Percentiles rank a stretch among this genome's conserved stretches.
Conservation (phyloP, 225 moss, liverwort and hornwort genomes). For the Physcomitrellopsis africana region DNA sequence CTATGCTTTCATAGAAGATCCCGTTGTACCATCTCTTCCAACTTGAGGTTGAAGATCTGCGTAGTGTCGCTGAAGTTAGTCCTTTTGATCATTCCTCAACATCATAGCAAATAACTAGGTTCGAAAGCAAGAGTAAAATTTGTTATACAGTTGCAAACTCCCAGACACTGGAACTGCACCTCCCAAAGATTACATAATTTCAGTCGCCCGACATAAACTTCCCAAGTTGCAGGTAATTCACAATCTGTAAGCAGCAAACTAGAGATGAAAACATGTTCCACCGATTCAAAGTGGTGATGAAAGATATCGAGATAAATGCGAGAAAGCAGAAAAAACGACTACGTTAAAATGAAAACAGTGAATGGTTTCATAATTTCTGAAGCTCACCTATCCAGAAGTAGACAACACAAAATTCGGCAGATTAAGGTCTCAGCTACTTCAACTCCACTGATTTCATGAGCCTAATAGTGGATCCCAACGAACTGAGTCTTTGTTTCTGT, state of each 20-base stretch:
- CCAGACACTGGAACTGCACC: too few species aligned
- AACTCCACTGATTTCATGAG: conserved; percentile 35
- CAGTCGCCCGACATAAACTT: neutral
- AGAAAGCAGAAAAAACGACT: neutral
- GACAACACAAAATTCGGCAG: conserved; percentile 26
- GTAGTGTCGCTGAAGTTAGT: conserved; percentile 10
- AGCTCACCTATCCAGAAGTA: conserved; percentile 34
- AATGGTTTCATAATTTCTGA: neutral
- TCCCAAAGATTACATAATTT: neutral
- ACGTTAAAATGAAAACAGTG: conserved; percentile 3
- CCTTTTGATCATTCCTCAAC: neutral
- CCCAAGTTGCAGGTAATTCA: neutral
- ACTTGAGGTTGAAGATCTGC: conserved; percentile 42
- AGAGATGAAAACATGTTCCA: neutral
- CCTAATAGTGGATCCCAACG: conserved; percentile 30
- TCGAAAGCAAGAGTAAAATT: neutral
- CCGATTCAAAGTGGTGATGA: neutral
- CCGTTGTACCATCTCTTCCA: conserved; percentile 20
- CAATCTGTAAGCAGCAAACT: too few species aligned
- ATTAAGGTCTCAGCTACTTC: conserved; percentile 37
- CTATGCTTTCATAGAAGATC: conserved; percentile 28
- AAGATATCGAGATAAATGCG: neutral
- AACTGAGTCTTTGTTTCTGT: conserved; percentile 30
- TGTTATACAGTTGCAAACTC: neutral
- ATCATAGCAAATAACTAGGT: too few species aligned